phyloP scores from a whole-genome alignment of 192 early-diverging fungal species.

The Backusella morwellensis region DNA sequence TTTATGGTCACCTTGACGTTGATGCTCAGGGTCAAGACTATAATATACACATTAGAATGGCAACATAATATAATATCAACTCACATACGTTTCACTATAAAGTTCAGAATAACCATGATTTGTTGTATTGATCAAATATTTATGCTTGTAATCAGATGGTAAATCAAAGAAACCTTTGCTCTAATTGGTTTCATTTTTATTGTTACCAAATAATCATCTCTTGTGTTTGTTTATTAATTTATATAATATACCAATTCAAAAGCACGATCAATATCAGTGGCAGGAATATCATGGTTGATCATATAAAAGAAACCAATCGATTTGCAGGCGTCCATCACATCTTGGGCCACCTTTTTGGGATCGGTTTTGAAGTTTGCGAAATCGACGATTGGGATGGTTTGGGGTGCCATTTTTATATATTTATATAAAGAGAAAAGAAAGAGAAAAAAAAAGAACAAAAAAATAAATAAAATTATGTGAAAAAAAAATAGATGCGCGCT shows the following conservation, averaged over 20 bases:
- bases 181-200: conserved; percentile 2
- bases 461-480: not conserved
- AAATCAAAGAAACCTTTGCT: conserved; percentile 51
- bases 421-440: not conserved
- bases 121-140: conserved; percentile 36
- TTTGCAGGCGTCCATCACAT: conserved; percentile 47
- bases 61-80: too few relatives aligned
- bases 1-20: conserved; percentile 56
- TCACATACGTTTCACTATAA: conserved; percentile 51
- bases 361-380: conserved; percentile 51
- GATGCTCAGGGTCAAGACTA: conserved; percentile 49
- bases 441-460: not conserved
- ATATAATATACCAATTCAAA: conserved; percentile 42
- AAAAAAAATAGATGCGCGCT: not conserved
- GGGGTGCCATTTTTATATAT: not conserved
- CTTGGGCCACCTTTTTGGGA: conserved; percentile 37
- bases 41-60: not conserved
- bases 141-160: conserved; percentile 42
- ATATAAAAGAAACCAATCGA: conserved; percentile 63
- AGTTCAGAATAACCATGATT: conserved; percentile 56
- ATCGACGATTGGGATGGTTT: conserved; percentile 60
- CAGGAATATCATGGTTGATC: conserved; percentile 57
- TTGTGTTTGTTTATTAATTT: not conserved
- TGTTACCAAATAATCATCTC: not conserved
- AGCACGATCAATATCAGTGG: conserved; percentile 44